Conservation (phyloP, 441 rosid genomes). For the Erodium trifolium region DNA sequence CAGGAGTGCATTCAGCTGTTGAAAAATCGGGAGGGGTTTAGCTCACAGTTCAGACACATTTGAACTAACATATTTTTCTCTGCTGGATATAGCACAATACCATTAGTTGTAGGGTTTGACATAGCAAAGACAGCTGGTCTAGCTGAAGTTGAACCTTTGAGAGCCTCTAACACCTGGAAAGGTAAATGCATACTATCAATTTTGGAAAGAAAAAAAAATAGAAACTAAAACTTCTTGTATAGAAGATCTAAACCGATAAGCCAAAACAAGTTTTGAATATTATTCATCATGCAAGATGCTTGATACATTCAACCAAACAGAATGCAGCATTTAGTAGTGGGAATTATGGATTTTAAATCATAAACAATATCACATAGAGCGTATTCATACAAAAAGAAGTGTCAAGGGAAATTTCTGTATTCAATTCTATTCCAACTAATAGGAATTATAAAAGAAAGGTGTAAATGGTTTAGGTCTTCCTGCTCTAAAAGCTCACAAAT, state of each 20-base stretch:
- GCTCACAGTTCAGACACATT: constrained; percentile 5
- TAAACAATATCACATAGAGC: neutral
- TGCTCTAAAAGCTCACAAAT: neutral
- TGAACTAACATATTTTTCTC: neutral
- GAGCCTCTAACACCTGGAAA: constrained; percentile 83
- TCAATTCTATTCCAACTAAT: neutral
- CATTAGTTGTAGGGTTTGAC: constrained; percentile 98
- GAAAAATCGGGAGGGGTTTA: neutral
- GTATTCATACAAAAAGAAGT: neutral
- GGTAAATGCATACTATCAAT: constrained; percentile 13
- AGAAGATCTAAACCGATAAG: neutral
- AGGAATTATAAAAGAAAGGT: neutral
- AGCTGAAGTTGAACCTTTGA: constrained; percentile 86
- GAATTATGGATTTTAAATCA: neutral
- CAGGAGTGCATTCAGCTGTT: constrained; percentile 94
- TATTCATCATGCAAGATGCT: neutral
- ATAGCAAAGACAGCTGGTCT: constrained; percentile 97
- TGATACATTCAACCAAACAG: neutral
- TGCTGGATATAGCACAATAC: constrained; percentile 28
- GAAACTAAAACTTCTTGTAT: neutral
- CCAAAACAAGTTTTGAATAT: neutral
- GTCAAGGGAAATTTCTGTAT: neutral
- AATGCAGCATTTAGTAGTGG: neutral
- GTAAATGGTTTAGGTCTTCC: neutral
- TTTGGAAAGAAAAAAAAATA: neutral